Evolutionary conservation across 106 monocot species (phyloP), one percentile per base, ranked within the genome.

Genomic region (Dioscorea dumetorum): DNA sequence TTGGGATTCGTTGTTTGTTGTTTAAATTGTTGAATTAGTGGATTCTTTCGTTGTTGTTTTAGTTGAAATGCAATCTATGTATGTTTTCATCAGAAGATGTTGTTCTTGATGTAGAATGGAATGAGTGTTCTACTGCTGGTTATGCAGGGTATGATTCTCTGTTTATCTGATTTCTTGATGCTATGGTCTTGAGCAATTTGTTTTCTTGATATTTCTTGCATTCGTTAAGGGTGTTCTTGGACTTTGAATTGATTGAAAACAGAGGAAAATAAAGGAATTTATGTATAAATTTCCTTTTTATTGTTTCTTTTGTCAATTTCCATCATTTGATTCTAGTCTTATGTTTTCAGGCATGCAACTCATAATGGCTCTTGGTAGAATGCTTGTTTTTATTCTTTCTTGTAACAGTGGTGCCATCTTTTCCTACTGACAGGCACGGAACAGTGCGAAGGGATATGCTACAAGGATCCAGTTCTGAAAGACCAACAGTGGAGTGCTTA

Each of bases 401-500:
- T n/a, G 9, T 62, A 32, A 17, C 56, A 24, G 20, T 17, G 23
- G 35, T 50, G 28, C 15, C 41, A 65, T 8, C 59, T 51, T 52
- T 56, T 72, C 62, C n/a, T 10, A 67, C 64, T 21, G 53, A 70
- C 73, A 97, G 95, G 95, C 67, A 12, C 89, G 34, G 84, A 62
- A 78, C 84, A 88, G 62, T 97, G 95, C 67, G 79, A 89, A 58
- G 88, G 84, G 67, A 82, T 97, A 80, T 97, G 95, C 74, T 97
- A 88, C 65, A 97, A 97, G 76, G 95, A 97, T 77, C 95, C 95
- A 22, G 95, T 97, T 62, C 76, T 97, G 57, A 91, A 97, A 80
- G 91, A 97, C 34, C 86, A 63, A 9, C 74, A 89, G 31, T 97
- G 95, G 95, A 84, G 79, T 74, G 74, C 91, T 22, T 97, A 86